Percentiles rank a stretch among this genome's conserved stretches.
These are phyloP conservation scores for Puccinia triticina DNA, from an alignment of 1,284 basidiomycete species.

Conservation along the genomic window DNA sequence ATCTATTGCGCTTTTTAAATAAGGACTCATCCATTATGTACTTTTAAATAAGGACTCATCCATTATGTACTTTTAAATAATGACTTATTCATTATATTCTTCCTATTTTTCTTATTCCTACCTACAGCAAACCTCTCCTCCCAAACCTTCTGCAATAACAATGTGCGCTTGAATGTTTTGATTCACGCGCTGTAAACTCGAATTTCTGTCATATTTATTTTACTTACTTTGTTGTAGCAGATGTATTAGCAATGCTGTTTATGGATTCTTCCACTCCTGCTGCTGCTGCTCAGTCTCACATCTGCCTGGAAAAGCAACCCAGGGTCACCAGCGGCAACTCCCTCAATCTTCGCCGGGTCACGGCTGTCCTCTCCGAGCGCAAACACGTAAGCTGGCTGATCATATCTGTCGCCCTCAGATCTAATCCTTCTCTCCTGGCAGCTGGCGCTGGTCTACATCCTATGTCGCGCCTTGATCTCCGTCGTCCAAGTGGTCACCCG, in stretches of 20 bases:
- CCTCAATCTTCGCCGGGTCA: constrained; percentile 25
- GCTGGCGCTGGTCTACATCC: constrained; percentile 79
- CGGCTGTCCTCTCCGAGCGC: too few species aligned
- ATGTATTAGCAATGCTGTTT: not conserved
- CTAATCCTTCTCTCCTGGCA: constrained; percentile 51
- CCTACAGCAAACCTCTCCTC: not conserved
- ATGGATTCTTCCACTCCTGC: constrained; percentile 57
- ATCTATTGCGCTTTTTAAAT: not conserved
- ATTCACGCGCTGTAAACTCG: too few species aligned
- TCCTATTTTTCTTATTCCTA: not conserved
- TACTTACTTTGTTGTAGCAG: not conserved
- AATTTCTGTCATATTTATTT: not conserved
- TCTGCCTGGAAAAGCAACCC: not conserved
- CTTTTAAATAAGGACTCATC: too few species aligned
- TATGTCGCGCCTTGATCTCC: constrained; percentile 79
- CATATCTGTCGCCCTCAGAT: constrained; percentile 13
- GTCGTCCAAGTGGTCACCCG: constrained; percentile 73
- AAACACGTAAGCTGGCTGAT: constrained; percentile 64
- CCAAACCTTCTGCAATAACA: not conserved
- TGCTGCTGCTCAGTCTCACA: constrained; percentile 30
- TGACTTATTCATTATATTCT: constrained; percentile 62
- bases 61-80: too few species aligned
- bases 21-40: too few species aligned
- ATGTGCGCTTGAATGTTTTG: not conserved
- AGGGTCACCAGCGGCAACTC: constrained; percentile 28